Conservation (phyloP, 352 stramenopile genomes). For the Albugo laibachii region DNA sequence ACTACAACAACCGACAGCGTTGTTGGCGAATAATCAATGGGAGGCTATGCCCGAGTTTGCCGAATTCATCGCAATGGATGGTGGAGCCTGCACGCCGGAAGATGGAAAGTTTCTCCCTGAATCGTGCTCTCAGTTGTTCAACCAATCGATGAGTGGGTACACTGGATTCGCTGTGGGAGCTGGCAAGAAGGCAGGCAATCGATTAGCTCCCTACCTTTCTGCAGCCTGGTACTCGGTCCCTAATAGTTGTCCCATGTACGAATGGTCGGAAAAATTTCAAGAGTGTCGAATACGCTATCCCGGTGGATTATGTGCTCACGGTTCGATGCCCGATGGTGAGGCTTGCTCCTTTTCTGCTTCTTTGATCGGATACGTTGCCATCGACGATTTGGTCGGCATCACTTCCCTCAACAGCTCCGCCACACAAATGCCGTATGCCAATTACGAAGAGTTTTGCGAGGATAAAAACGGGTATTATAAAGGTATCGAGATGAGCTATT, state of each 20-base stretch:
- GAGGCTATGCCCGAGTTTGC: conserved; percentile 22
- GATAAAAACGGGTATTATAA: conserved; percentile 15
- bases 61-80: conserved; percentile 38
- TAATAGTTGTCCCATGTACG: conserved; percentile 22
- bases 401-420: conserved; percentile 18
- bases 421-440: conserved; percentile 12
- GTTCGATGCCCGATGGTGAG: conserved; percentile 12
- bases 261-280: conserved; percentile 18
- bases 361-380: conserved; percentile 25
- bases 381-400: conserved; percentile 52
- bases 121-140: conserved; percentile 12
- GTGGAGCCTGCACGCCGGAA: conserved; percentile 19
- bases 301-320: conserved; percentile 11
- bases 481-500: conserved; percentile 20
- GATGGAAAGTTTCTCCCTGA: conserved; percentile 6
- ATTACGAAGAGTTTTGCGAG: conserved; percentile 34
- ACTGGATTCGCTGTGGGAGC: conserved; percentile 25
- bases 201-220: conserved; percentile 27
- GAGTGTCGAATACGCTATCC: conserved; percentile 5
- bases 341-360: conserved; percentile 41
- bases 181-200: conserved; percentile 12
- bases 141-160: conserved; percentile 1
- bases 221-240: conserved; percentile 49
- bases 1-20: conserved; percentile 23
- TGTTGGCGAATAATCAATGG: conserved; percentile 7